Evolutionary conservation across 73 alveolate species (phyloP), one percentile per base, ranked within the genome.

Genomic region (Durusdinium trenchii): DNA sequence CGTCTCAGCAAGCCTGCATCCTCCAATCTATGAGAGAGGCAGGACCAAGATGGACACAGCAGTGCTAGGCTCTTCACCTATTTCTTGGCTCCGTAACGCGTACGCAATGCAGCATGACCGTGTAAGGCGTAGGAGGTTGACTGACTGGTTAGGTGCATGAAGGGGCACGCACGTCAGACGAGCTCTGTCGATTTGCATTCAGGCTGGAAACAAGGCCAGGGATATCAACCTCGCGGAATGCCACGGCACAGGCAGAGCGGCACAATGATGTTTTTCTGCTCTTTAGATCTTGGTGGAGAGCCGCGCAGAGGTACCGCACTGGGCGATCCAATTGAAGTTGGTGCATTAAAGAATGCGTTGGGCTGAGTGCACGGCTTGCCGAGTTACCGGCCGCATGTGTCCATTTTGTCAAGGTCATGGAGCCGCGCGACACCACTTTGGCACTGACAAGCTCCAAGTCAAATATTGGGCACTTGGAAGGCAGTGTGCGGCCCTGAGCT

Each of bases 381-480:
- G 35, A 73, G 3, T 14, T 35, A n/a, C n/a, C 35, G 3, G 40
- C 54, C 45, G 32, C 16, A 35, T 10, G 26, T 38, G 48, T 20
- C 36, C 40, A 26, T n/a, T 23, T 14, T 48, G 71, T 60, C 46
- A 54, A 84, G 95, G 95, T 89, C 96, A 89, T 89, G 96, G 85
- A 89, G 18, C 96, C 96, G 9, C 62, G 96, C 9, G 96, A 89
- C 38, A 89, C 96, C 46, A 89, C 98, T 3, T 81, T 92, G 90
- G 98, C 89, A 3, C 67, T 73, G 35, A 92, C 98, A 16, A 92
- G 98, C 36, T 92, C 98, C 32, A 92, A 92, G 60, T 71, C 90
- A 45, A 92, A 92, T 90, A 92, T 92, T 36, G 98, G 98, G 61
- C 98, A 92, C 67, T 36, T 92, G 48, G 98, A 92, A 90, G 98